Evolutionary conservation across 441 rosid species (phyloP), one percentile per base, ranked within the genome.

Genomic region (Erodium moschatum): DNA sequence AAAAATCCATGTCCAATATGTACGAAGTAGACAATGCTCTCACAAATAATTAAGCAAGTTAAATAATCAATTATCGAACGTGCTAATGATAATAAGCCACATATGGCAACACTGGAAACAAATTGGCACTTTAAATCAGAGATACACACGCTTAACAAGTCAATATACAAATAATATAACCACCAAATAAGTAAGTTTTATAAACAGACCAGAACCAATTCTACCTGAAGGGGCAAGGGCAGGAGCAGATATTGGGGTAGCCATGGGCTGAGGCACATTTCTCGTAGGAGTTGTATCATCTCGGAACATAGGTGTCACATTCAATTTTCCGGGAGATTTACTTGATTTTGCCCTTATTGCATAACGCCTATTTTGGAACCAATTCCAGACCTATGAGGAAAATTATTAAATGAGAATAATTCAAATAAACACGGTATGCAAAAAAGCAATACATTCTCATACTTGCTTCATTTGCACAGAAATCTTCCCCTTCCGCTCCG

Each of bases 361-460:
- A 84, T 91, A 94, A 33, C 99, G 87, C 81, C 83, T 91, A 77
- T 94, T 94, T 78, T 94, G 99, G 81, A 94, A 94, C 99, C 99
- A 94, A 79, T 94, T 94, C 96, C 99, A 94, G 64, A 94, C 86
- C 99, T 94, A 73, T 33, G 68, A 74, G 10, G 64, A 66, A 56
- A 42, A 50, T 10, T 10, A 60, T 12, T 19, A 67, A 35, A 21
- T 16, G 20, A 73, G 54, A 50, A 50, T 24, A 46, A 70, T 40
- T 61, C 20, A 16, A 24, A 78, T 42, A 19, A 33, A 19, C 18
- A 67, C 11, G 21, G 24, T 60, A 38, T 60, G n/a, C 20, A 61
- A 70, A 70, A 70, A 19, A 1, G 19, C 70, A 72, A 64, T 18
- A 62, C 27, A 56, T 31, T 38, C 6, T 74, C 83, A 80, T 87